Evolutionary conservation across 306 rosid genomes (phyloP), one percentile per base, ranked within the genome.

Genomic region (Quercus alba): DNA sequence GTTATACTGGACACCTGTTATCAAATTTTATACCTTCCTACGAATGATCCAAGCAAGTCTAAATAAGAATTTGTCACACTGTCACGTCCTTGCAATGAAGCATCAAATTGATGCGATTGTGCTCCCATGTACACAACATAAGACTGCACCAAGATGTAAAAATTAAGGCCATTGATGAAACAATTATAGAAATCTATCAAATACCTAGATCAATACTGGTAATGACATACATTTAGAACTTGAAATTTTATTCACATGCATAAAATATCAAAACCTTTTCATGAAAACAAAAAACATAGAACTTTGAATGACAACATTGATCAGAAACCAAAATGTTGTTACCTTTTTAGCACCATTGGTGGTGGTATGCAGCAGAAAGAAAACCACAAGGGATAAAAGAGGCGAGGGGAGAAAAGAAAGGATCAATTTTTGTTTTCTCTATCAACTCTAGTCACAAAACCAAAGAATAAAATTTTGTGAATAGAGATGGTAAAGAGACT

Each of bases 81-180:
- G 8, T 79, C 51, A 5, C 75, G 77, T 75, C 85, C 90, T 64
- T 1, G 10, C 5, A 73, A 12, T 4, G 88, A 84, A 69, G 90
- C 90, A 68, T 83, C 49, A 70, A 74, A 63, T 1, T 86, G 89
- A 80, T 86, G 91, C n/a, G 92, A 85, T 57, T 88, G 88, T 84
- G 89, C 75, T 81, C 94, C 92, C 67, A 90, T 77, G 74, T 90
- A 90, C 4, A 90, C 92, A 59, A 90, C 82, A 51, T 83, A 88
- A 49, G 92, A 85, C 89, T 90, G 84, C 84, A 83, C 71, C 76
- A 74, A n/a, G 68, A 38, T 10, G 56, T 46, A 66, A 10, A 46
- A 46, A 46, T 11, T 11, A 12, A 46, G 54, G 54, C 15, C 15
- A 46, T 46, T 46, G 15, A 9, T 46, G 54, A 26, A 28, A 75